Conservation (phyloP, 352 stramenopile species). For the Phytopythium oedochilum region DNA sequence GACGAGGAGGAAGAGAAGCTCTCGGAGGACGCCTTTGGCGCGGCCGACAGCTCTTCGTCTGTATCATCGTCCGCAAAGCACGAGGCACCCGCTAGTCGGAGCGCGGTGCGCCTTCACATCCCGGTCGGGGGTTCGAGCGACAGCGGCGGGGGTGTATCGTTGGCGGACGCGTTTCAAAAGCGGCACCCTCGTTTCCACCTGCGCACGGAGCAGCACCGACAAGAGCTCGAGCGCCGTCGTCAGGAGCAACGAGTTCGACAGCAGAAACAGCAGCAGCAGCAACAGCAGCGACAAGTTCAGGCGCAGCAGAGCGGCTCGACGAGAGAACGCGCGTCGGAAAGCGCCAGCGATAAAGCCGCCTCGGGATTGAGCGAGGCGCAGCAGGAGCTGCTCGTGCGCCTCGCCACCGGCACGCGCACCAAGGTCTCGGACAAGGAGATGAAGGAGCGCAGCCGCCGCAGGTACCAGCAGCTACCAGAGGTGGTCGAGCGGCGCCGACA, state of each 20-base stretch:
- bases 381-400: constrained; percentile 31
- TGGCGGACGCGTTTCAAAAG: constrained; percentile 57
- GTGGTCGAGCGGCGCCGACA: constrained; percentile 69
- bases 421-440: constrained; percentile 65
- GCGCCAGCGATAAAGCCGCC: neutral
- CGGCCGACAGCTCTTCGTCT: neutral
- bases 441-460: constrained; percentile 50
- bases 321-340: neutral
- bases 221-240: constrained; percentile 20
- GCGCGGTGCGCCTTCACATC: neutral
- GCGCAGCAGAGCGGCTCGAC: neutral
- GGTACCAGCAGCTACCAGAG: constrained; percentile 71
- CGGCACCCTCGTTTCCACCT: constrained; percentile 54
- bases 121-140: constrained; percentile 1
- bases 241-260: constrained; percentile 27
- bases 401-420: constrained; percentile 42
- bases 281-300: constrained; percentile 7
- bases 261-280: constrained; percentile 10
- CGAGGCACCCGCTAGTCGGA: neutral
- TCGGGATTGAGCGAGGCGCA: constrained; percentile 12
- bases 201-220: constrained; percentile 11
- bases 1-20: constrained; percentile 23
- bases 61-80: neutral
- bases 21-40: constrained; percentile 12
- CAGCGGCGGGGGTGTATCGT: constrained; percentile 16